A percentile compares a stretch with the other conserved stretches of the same genome.
phyloP scores from a whole-genome alignment of 352 stramenopile genomes.

The Phytophthora rubi region DNA sequence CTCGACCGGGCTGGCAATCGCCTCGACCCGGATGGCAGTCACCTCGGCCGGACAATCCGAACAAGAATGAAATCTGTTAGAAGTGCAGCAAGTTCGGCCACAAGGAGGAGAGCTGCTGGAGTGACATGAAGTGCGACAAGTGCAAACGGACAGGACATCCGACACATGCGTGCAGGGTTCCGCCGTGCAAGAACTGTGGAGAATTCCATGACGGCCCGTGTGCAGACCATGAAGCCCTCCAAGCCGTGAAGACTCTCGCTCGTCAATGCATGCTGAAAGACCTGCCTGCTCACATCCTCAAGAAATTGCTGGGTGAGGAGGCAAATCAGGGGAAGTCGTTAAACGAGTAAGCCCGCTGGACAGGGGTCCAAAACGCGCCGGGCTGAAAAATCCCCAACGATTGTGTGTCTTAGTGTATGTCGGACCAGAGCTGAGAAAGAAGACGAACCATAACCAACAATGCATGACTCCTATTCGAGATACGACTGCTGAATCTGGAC shows the following conservation, averaged over 20 bases:
- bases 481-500: constrained; percentile 2
- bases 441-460: constrained; percentile 1
- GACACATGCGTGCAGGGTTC: background rate
- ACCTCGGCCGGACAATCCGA: background rate
- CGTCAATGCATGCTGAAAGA: constrained; percentile 3
- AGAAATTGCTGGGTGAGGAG: background rate
- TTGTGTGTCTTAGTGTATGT: no score
- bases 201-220: background rate
- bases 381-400: no score
- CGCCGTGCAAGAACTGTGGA: background rate
- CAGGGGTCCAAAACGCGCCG: no score
- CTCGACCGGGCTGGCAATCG: background rate
- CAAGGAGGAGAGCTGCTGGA: constrained; percentile 3
- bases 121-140: background rate
- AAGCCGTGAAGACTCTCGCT: background rate
- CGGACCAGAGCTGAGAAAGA: no score
- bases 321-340: constrained; percentile 4
- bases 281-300: background rate
- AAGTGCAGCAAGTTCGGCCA: constrained; percentile 1
- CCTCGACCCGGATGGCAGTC: background rate
- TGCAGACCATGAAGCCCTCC: background rate
- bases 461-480: constrained; percentile 4
- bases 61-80: constrained; percentile 1
- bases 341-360: constrained; percentile 27
- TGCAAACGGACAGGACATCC: background rate